These are phyloP conservation scores for Epichloe typhina DNA, from an alignment of 2,329 filamentous ascomycete genomes.

Conservation along the genomic window DNA sequence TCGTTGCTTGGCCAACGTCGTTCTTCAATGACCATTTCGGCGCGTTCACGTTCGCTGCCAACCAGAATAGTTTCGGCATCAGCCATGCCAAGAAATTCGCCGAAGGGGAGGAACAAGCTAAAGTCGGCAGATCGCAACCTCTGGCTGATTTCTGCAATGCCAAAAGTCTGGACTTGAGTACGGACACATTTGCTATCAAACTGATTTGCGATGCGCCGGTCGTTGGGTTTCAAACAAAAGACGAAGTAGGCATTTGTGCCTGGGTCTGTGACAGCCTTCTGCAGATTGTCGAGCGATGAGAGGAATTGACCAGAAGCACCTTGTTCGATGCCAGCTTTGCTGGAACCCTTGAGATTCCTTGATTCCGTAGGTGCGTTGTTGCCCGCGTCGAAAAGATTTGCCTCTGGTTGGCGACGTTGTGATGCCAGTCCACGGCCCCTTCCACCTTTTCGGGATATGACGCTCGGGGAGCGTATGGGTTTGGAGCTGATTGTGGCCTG, in stretches of 20 bases:
- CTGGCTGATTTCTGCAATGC: conserved; percentile 94
- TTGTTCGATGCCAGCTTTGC: conserved; percentile 41
- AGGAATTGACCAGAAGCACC: conserved; percentile 90
- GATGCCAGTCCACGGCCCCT: conserved; percentile 22
- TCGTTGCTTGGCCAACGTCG: conserved; percentile 89
- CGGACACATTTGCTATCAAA: conserved; percentile 98
- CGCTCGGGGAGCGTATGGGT: conserved; percentile 81
- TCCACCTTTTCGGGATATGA: conserved; percentile 67
- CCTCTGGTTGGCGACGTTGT: conserved; percentile 28
- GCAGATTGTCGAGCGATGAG: conserved; percentile 78
- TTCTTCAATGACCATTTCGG: conserved; percentile 80
- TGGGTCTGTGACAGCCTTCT: conserved; percentile 66
- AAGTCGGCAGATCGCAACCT: conserved; percentile 87
- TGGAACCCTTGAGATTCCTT: conserved; percentile 25
- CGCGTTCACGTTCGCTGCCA: conserved; percentile 84
- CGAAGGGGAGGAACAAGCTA: conserved; percentile 88
- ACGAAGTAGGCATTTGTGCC: conserved; percentile 92
- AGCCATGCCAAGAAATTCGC: conserved; percentile 81
- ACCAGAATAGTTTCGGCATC: conserved; percentile 77
- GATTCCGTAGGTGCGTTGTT: conserved; percentile 25
- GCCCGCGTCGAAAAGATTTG: conserved; percentile 7
- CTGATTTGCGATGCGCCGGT: conserved; percentile 92
- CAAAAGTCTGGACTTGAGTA: conserved; percentile 86
- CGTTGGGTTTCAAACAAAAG: conserved; percentile 95
- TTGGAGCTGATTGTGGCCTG: conserved; percentile 95